These are phyloP conservation scores for Theobroma cacao DNA, from an alignment of 345 rosid species.

Conservation along the genomic window DNA sequence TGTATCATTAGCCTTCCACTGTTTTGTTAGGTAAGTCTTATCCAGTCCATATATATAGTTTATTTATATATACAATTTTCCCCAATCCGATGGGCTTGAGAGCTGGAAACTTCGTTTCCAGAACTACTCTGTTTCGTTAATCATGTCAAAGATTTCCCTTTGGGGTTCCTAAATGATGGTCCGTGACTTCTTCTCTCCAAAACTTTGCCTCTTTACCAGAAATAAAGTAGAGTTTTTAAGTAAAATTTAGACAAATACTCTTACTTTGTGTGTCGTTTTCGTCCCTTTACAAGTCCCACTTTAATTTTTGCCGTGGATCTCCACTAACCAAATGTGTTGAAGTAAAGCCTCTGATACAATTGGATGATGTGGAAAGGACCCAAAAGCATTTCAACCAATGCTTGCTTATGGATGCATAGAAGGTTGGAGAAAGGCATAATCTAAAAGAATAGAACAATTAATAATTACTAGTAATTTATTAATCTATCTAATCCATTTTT, in stretches of 20 bases:
- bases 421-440: background rate
- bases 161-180: too few species aligned
- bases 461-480: background rate
- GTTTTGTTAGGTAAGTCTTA: background rate
- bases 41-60: background rate
- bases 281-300: background rate
- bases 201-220: too few species aligned
- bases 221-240: too few species aligned
- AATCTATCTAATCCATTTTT: background rate
- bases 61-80: too few species aligned
- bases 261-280: background rate
- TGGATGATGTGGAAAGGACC: background rate
- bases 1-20: background rate
- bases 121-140: too few species aligned
- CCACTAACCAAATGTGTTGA: background rate
- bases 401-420: background rate
- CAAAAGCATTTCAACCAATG: background rate
- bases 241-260: too few species aligned
- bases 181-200: background rate
- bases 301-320: background rate
- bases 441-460: background rate
- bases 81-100: too few species aligned
- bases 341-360: background rate
- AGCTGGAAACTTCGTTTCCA: too few species aligned
- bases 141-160: too few species aligned